Conservation (phyloP, 208 protist genomes). For the Acanthamoeba lenticulata region DNA sequence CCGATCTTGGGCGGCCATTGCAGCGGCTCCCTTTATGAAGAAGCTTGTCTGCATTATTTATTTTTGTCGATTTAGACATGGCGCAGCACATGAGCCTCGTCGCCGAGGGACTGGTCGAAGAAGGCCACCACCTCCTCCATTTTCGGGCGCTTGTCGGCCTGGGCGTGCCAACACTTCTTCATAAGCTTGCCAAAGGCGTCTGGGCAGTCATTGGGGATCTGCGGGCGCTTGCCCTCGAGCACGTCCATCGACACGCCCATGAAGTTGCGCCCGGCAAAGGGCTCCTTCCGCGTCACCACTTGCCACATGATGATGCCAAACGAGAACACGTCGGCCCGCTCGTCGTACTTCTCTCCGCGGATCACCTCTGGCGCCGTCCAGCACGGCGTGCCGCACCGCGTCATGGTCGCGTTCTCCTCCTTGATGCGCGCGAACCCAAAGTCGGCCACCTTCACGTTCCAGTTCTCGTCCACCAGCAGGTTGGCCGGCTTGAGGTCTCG, state of each 20-base stretch:
- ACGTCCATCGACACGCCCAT: conserved; percentile 64
- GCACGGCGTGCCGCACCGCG: conserved; percentile 28
- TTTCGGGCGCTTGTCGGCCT: conserved; percentile 35
- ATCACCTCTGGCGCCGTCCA: conserved; percentile 67
- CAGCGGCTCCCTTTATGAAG: background rate
- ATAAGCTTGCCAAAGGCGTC: background rate
- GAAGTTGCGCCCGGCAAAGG: conserved; percentile 51
- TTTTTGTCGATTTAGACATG: background rate
- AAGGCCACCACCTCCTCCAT: conserved; percentile 21
- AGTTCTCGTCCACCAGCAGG: conserved; percentile 81
- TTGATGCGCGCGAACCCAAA: conserved; percentile 64
- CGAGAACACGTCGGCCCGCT: conserved; percentile 46
- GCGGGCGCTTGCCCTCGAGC: conserved; percentile 40
- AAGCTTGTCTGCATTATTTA: background rate
- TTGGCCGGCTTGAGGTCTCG: conserved; percentile 81
- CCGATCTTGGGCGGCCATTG: too few species aligned
- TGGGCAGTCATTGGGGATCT: conserved; percentile 2
- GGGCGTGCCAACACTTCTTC: conserved; percentile 48
- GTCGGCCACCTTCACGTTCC: conserved; percentile 76
- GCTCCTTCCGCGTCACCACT: conserved; percentile 31
- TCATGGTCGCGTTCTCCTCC: conserved; percentile 67
- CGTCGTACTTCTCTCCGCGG: conserved; percentile 31
- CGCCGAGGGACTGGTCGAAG: background rate
- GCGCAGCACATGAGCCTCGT: background rate
- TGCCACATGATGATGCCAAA: conserved; percentile 64